Conservation (phyloP, 2,329 filamentous ascomycete genomes). For the Cladosporium sp. region DNA sequence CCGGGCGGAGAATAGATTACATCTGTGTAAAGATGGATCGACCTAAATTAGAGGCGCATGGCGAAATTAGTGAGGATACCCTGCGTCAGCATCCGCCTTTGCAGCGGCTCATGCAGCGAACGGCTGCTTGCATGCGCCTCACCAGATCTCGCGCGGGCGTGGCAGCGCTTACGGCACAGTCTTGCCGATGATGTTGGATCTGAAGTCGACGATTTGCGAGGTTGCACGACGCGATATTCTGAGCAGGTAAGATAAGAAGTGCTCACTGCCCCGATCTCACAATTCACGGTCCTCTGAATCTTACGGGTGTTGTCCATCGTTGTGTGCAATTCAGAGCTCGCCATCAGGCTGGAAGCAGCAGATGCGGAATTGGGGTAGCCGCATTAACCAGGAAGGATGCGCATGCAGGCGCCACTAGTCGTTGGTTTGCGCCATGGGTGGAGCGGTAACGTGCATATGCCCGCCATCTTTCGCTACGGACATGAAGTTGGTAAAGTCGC, state of each 20-base stretch:
- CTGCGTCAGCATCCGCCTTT: slow-evolving; percentile 6
- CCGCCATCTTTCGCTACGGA: slow-evolving; percentile 3
- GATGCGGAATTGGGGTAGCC: not conserved
- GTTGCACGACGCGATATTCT: not conserved
- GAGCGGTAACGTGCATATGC: slow-evolving; percentile 1
- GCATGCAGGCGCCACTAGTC: slow-evolving; percentile 11
- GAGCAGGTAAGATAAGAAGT: not conserved
- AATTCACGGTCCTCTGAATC: not conserved
- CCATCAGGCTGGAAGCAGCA: not conserved
- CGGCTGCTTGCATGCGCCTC: slow-evolving; percentile 8
- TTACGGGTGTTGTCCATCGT: not conserved
- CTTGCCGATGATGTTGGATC: slow-evolving; percentile 5
- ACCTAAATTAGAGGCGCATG: slow-evolving; percentile 12
- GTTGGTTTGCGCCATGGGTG: slow-evolving; percentile 3
- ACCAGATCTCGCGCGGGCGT: slow-evolving; percentile 2
- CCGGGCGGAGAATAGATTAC: slow-evolving; percentile 11
- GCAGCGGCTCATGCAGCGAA: slow-evolving; percentile 6
- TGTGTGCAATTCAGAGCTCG: not conserved
- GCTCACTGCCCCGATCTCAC: no score
- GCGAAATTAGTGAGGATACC: not conserved
- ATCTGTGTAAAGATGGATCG: slow-evolving; percentile 10
- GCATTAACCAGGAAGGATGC: slow-evolving; percentile 6
- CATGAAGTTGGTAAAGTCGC: not conserved
- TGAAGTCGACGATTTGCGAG: not conserved
- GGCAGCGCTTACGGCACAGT: slow-evolving; percentile 11